Percentiles rank a stretch among this genome's conserved stretches.
These are phyloP conservation scores for Kodamaea jinghongensis DNA, from an alignment of 805 yeast species.

Conservation along the genomic window DNA sequence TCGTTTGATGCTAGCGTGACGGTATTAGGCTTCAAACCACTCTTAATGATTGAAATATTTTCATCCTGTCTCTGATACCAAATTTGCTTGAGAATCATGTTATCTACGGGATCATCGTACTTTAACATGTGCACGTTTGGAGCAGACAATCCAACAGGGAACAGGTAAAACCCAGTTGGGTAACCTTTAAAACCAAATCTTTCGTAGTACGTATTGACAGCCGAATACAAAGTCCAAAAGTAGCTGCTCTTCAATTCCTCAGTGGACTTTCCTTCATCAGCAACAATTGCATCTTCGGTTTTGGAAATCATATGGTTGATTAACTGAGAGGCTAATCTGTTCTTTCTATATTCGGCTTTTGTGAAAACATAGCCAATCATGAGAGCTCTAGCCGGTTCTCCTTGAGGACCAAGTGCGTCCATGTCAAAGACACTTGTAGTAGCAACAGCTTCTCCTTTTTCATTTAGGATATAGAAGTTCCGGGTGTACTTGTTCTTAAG, in stretches of 20 bases:
- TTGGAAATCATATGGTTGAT: conserved; percentile 26
- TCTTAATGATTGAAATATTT: too few relatives aligned
- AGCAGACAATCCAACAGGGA: conserved; percentile 19
- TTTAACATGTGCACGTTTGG: too few relatives aligned
- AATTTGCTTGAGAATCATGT: too few relatives aligned
- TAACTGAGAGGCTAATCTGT: conserved; percentile 30
- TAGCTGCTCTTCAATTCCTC: conserved; percentile 27
- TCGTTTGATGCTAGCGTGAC: too few relatives aligned
- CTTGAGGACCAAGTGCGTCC: neutral
- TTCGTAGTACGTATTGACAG: conserved; percentile 64
- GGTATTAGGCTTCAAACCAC: too few relatives aligned
- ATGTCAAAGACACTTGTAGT: conserved; percentile 3
- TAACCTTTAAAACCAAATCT: conserved; percentile 54
- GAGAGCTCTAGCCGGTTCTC: conserved; percentile 3
- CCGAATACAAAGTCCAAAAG: conserved; percentile 61
- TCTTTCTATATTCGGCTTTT: conserved; percentile 21
- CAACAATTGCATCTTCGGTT: conserved; percentile 30
- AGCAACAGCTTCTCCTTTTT: conserved; percentile 7
- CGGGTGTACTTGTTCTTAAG: conserved; percentile 5
- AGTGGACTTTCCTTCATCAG: conserved; percentile 18
- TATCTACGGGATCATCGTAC: too few relatives aligned
- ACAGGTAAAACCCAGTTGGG: conserved; percentile 33
- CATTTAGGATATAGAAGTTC: conserved; percentile 4
- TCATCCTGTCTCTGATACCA: too few relatives aligned
- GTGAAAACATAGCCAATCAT: conserved; percentile 24